Base-by-base conservation (phyloP, 2,329 filamentous ascomycete genomes). In the Penicillium sp. region DNA sequence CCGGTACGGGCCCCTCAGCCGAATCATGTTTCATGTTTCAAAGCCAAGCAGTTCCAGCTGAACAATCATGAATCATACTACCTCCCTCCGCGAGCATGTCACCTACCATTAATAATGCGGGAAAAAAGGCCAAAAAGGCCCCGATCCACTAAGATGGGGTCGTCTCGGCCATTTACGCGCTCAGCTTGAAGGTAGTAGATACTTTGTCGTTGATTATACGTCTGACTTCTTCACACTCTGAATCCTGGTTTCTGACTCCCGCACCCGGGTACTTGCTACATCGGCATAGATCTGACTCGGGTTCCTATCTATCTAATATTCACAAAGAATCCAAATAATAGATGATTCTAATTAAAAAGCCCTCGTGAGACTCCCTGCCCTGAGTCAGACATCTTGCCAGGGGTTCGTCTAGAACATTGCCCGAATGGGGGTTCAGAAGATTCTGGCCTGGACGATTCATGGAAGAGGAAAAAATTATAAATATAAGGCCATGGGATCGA, bases 361-460 rank as follows among this genome's bases (percentile, higher is more conserved):
- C 6, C 39, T 31, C 50, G 37, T 43, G 50, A 29, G 39, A 42
- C 39, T 42, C 39, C 23, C 19, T 54, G 47, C 49, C 57, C 53
- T 58, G 57, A 62, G 57, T 65, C 60, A 62, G 58, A 60, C 47
- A n/a, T 23, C 14, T 11, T 48, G 50, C 27, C 44, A 23, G 44
- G 23, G 44, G 9, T 53, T 45, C 31, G 46, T 59, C 59, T 50
- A 54, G 56, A 61, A 54, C 27, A 53, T 59, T 50, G 8, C 56
- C 43, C n/a, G 49, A 56, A 52, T 52, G 11, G 46, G 35, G 37
- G 26, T 39, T 29, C 9, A 37, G 54, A 49, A 53, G 11, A 45
- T 59, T 33, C 42, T 55, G 56, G 55, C 49, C 54, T 57, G 48
- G 31, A 55, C 55, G 54, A 51, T 49, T 52, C 43, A 52, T 53